Conservation (phyloP, 2,329 filamentous ascomycete genomes). For the Volutella citrinella region DNA sequence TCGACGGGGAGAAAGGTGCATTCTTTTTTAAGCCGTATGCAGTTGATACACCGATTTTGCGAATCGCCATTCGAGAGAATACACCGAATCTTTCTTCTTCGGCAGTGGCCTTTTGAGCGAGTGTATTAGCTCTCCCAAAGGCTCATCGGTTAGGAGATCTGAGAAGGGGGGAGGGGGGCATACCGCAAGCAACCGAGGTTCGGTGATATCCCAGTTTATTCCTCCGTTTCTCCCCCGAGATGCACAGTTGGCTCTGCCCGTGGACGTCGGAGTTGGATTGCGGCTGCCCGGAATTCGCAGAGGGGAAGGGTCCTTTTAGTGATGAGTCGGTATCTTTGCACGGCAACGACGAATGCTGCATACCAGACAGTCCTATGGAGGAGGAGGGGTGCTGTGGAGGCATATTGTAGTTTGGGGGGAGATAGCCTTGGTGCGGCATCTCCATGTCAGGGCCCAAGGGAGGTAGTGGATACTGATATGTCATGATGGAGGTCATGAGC, state of each 20-base stretch:
- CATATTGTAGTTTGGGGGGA: constrained; percentile 28
- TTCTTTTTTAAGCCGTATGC: constrained; percentile 90
- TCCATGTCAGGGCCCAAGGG: constrained; percentile 40
- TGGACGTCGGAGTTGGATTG: too few relatives aligned
- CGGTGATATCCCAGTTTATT: constrained; percentile 96
- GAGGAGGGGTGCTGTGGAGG: constrained; percentile 29
- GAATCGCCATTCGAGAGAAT: constrained; percentile 70
- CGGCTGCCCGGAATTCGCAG: constrained; percentile 44
- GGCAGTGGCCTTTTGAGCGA: constrained; percentile 83
- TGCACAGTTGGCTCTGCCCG: constrained; percentile 28
- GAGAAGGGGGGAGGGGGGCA: too few relatives aligned
- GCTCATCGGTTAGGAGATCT: too few relatives aligned
- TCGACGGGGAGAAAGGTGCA: constrained; percentile 92
- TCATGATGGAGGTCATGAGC: constrained; percentile 34
- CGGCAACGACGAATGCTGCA: constrained; percentile 31
- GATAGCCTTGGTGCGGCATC: constrained; percentile 36
- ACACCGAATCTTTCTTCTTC: constrained; percentile 90
- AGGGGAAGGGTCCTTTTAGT: constrained; percentile 49
- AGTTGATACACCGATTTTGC: constrained; percentile 82
- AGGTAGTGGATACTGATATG: constrained; percentile 48
- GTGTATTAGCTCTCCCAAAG: too few relatives aligned
- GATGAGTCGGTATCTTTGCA: constrained; percentile 35
- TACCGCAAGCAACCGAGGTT: constrained; percentile 93
- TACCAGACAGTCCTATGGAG: constrained; percentile 30
- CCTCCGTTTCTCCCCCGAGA: constrained; percentile 56